Base-by-base conservation (phyloP, 2,329 filamentous ascomycete genomes). In the Botryotinia globosa region DNA sequence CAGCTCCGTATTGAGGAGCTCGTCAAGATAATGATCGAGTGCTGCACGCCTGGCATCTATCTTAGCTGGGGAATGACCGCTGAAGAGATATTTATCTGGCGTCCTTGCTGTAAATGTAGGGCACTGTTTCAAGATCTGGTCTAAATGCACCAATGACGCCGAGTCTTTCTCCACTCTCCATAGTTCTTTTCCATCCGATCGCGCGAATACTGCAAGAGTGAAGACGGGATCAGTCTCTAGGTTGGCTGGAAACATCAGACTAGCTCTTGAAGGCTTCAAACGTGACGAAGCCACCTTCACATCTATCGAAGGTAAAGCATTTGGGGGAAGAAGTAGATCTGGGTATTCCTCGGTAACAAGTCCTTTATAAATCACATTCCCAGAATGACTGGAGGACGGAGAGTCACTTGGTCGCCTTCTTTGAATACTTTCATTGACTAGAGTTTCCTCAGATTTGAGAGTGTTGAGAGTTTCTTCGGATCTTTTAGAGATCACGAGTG, bases 131-230 rank as follows among this genome's bases (percentile, higher is more conserved):
- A 99, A 83, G 73, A 92, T 89, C 72, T 93, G 88, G 80, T 98
- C 95, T 51, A 99, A 85, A 76, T 91, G 90, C n/a, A 89, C 87
- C 42, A 99, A 85, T 42, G 95, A 94, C 22, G 88, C 84, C 5
- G 93, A 92, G 74, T 97, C 94, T 82, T 99, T 99, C 82, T 99
- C 96, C 10, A 97, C 89, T 44, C 95, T 90, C 95, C 96, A 98
- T 18, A 99, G 85, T 81, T 98, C 95, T 72, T 87, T 88, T 4
- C 88, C 85, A 74, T 94, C 90, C 0, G 90, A 91, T 71, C 94
- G 90, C 16, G 92, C 92, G 78, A 94, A 91, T 51, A 99, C 85
- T 29, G 94, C 94, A 70, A 99, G 85, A 0, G 94, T 97, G 79
- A 98, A 98, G 0, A 98, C 95, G 0, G 94, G 94, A 77, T 98